These are phyloP conservation scores for Calonectria pauciramosa DNA, from an alignment of 2,329 filamentous ascomycete species.

Conservation along the genomic window DNA sequence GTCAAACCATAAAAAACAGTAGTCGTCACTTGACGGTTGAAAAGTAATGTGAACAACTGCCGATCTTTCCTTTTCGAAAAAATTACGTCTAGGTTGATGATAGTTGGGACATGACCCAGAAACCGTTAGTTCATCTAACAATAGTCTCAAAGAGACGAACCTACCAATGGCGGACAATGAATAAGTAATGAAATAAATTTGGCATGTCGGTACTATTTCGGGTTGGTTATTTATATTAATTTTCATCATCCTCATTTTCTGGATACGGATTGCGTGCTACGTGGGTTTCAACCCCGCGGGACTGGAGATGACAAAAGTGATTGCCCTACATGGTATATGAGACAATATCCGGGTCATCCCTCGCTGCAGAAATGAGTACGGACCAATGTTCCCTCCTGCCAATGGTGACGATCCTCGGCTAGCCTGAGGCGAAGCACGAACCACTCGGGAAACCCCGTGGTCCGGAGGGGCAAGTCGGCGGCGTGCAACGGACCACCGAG, in stretches of 20 bases:
- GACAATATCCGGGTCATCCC: conserved; percentile 23
- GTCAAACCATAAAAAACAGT: not conserved
- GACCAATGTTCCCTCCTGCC: conserved; percentile 16
- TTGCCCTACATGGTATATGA: conserved; percentile 15
- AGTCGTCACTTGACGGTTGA: not conserved
- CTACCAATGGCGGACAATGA: not conserved
- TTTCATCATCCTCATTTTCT: not conserved
- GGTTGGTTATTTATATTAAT: not conserved
- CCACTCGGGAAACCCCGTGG: not conserved
- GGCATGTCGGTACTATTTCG: not conserved
- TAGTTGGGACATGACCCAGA: not conserved
- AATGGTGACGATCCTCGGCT: conserved; percentile 15
- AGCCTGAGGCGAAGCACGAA: not conserved
- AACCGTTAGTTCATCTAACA: not conserved
- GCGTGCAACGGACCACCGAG: not conserved
- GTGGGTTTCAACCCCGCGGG: not conserved
- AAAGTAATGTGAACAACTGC: not conserved
- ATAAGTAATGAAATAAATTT: not conserved
- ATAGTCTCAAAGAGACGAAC: not conserved
- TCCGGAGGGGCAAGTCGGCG: not conserved
- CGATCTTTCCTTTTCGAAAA: not conserved
- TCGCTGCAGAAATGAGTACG: conserved; percentile 23
- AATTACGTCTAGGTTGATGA: not conserved
- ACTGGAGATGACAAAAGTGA: not conserved
- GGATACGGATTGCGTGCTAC: not conserved